Evolutionary conservation across 1,284 basidiomycete species (phyloP).

Genomic region (Cutaneotrichosporon mucoides): DNA sequence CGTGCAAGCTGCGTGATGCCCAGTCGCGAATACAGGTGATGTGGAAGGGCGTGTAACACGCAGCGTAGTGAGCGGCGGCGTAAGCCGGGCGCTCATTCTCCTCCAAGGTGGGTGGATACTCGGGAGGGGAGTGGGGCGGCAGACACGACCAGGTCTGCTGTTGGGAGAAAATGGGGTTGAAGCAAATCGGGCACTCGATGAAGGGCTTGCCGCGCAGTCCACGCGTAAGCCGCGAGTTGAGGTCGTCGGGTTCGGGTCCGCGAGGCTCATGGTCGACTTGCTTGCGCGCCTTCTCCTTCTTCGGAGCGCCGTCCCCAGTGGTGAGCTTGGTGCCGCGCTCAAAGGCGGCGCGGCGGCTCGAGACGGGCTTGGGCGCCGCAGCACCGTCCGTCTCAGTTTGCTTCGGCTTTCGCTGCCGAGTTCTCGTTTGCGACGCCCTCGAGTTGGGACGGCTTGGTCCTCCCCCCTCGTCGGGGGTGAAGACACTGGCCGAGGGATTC

Average conservation of each 20-base stretch:
- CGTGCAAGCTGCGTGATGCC: constrained; percentile 69
- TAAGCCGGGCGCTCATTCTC: constrained; percentile 54
- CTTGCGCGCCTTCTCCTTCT: constrained; percentile 15
- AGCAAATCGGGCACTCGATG: constrained; percentile 50
- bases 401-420: constrained; percentile 4
- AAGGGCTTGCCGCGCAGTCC: constrained; percentile 40
- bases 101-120: constrained; percentile 15
- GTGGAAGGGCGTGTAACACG: constrained; percentile 50
- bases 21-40: constrained; percentile 63
- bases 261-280: constrained; percentile 14
- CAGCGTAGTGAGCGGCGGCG: constrained; percentile 55
- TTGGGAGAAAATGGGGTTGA: constrained; percentile 42
- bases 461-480: constrained; percentile 8
- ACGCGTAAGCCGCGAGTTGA: constrained; percentile 41
- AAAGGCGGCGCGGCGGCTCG: constrained; percentile 36
- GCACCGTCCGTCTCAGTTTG: constrained; percentile 2
- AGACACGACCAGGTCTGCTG: constrained; percentile 49
- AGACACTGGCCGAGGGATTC: constrained; percentile 9
- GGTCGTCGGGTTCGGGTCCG: constrained; percentile 40
- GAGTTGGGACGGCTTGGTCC: neutral
- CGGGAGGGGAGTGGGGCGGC: constrained; percentile 24
- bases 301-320: constrained; percentile 7
- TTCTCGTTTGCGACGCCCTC: neutral
- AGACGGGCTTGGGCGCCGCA: constrained; percentile 7
- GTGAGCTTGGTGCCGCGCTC: constrained; percentile 25